Evolutionary conservation across 345 rosid genomes (phyloP), one percentile per base, ranked within the genome.

Genomic region (Draba incana): DNA sequence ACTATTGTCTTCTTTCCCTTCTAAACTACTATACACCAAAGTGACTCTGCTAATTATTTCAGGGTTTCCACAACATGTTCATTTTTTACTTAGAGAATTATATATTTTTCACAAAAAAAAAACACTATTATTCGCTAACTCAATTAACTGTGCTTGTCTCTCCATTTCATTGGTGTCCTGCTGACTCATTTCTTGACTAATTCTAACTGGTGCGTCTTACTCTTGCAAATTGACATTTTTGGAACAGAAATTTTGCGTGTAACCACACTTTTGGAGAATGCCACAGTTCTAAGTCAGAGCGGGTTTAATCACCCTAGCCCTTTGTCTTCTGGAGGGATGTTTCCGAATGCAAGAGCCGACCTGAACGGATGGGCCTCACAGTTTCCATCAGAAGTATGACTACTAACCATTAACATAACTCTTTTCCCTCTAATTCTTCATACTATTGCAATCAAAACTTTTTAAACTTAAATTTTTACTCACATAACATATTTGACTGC

Each of bases 241-340:
- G 93, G 79, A 92, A 86, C 98, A 90, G 96, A 92, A 84, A 92
- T 92, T 74, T 80, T 85, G 93, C 96, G 93, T 88, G 97, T 93
- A 85, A 93, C 97, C 66, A 83, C 96, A 66, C 88, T 88, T 81
- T 88, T 94, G 97, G 96, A 84, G 97, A 91, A 91, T 89, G 99
- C 99, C 14, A 87, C 96, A 83, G 88, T 88, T 86, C 83, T 94
- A 81, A 91, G 99, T 81, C 97, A 87, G 87, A 89, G 84, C 87
- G 92, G 91, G 83, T 82, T 91, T 86, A 97, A 91, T 80, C 95
- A 85, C 81, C 91, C 84, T 83, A 89, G 87, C 86, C 92, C 96
- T 84, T 81, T 88, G 85, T 70, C 91, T 77, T 81, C 94, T 44
- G 91, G 96, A 88, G 92, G 99, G 81, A 83, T 84, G 49, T 87